Percentiles rank a stretch among this genome's conserved stretches.
phyloP scores from a whole-genome alignment of 1,139 yeast species.

The Suhomyces kunorum region DNA sequence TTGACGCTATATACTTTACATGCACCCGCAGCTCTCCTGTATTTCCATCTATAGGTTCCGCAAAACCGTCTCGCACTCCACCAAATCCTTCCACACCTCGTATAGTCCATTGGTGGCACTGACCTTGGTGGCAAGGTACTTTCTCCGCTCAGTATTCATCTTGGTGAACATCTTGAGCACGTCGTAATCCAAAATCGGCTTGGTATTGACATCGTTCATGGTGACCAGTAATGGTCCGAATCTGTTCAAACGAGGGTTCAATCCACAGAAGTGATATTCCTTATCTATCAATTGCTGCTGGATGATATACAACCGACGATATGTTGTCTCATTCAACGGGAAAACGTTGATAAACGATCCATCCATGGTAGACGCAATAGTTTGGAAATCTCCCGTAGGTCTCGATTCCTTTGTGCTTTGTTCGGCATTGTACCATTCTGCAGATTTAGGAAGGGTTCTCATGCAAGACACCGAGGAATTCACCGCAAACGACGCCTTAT shows the following conservation, averaged over 20 bases:
- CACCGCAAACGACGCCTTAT: constrained; percentile 68
- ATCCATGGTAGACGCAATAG: constrained; percentile 71
- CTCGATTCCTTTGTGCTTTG: constrained; percentile 14
- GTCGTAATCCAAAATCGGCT: constrained; percentile 64
- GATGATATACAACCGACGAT: constrained; percentile 77
- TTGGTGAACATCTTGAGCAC: constrained; percentile 54
- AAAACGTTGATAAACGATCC: constrained; percentile 77
- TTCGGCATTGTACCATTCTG: constrained; percentile 26
- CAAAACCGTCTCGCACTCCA: constrained; percentile 49
- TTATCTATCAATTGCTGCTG: constrained; percentile 87
- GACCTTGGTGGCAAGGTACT: constrained; percentile 53
- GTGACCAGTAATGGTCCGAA: constrained; percentile 48
- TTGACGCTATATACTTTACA: no score
- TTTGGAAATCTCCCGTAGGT: constrained; percentile 45
- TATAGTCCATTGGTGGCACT: constrained; percentile 53
- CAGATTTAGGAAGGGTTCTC: constrained; percentile 51
- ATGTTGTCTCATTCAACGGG: constrained; percentile 73
- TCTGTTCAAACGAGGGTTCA: constrained; percentile 77
- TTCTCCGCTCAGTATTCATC: constrained; percentile 59
- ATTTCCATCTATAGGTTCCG: constrained; percentile 18
- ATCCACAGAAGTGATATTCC: constrained; percentile 70
- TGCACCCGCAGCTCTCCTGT: not conserved
- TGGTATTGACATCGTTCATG: constrained; percentile 40
- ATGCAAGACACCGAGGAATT: constrained; percentile 65
- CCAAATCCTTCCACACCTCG: constrained; percentile 69